A percentile compares a stretch with the other conserved stretches of the same genome.
Evolutionary conservation across 1,284 basidiomycete species (phyloP).

Genomic region (Athelia sp.): DNA sequence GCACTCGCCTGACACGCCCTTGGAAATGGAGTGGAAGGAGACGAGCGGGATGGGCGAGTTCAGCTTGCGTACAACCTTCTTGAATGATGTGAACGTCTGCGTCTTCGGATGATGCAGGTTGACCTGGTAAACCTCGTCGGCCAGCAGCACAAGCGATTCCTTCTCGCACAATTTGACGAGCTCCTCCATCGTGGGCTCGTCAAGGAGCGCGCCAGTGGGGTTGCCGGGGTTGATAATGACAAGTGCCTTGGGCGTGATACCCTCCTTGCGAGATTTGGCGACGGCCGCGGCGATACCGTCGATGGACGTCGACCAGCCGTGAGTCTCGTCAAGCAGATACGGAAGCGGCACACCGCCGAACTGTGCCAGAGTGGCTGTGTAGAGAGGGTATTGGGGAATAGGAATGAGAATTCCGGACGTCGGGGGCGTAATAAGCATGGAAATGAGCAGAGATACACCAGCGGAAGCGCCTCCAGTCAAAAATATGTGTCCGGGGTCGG

Average conservation of each 20-base stretch:
- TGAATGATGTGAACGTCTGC: slow-evolving; percentile 88
- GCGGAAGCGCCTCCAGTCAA: slow-evolving; percentile 92
- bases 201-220: slow-evolving; percentile 85
- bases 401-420: slow-evolving; percentile 86
- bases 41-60: slow-evolving; percentile 73
- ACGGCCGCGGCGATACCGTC: slow-evolving; percentile 67
- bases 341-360: slow-evolving; percentile 78
- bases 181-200: slow-evolving; percentile 62
- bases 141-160: slow-evolving; percentile 82
- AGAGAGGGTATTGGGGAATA: slow-evolving; percentile 97
- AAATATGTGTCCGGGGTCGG: slow-evolving; percentile 86
- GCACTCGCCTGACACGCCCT: slow-evolving; percentile 92
- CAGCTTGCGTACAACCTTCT: slow-evolving; percentile 70
- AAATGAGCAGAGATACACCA: slow-evolving; percentile 87
- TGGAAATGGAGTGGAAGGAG: slow-evolving; percentile 94
- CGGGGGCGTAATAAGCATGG: slow-evolving; percentile 68
- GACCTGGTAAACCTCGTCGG: slow-evolving; percentile 93
- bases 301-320: slow-evolving; percentile 85
- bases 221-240: slow-evolving; percentile 97
- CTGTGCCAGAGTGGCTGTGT: slow-evolving; percentile 91
- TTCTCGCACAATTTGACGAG: slow-evolving; percentile 82
- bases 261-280: slow-evolving; percentile 60
- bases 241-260: slow-evolving; percentile 70
- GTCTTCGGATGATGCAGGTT: slow-evolving; percentile 74
- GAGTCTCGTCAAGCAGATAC: slow-evolving; percentile 84